Percentiles rank a stretch among this genome's conserved stretches.
Conservation (phyloP, 768 basidiomycete species). For the Glaciozyma antarctica region DNA sequence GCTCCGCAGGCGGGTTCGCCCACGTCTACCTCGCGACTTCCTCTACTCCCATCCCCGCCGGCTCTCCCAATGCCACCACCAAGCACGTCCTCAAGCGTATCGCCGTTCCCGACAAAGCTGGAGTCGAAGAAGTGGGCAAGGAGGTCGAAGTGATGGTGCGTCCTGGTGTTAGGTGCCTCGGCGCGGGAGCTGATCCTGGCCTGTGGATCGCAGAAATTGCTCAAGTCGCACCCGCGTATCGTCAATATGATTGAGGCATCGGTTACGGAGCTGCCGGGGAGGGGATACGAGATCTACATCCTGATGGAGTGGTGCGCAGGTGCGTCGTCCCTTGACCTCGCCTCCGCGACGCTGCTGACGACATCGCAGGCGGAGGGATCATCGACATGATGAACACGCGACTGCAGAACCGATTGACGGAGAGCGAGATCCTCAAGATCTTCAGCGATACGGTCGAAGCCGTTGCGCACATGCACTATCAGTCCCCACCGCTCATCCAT, state of each 20-base stretch:
- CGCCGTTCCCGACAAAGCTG: constrained; percentile 76
- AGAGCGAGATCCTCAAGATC: constrained; percentile 92
- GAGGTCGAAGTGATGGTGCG: constrained; percentile 97
- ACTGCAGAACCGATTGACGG: constrained; percentile 83
- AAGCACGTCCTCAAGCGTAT: constrained; percentile 97
- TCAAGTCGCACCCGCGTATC: constrained; percentile 89
- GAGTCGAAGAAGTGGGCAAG: constrained; percentile 87
- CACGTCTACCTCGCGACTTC: constrained; percentile 94
- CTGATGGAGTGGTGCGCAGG: constrained; percentile 97
- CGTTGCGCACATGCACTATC: constrained; percentile 90
- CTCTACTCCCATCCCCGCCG: constrained; percentile 55
- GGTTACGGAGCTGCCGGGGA: constrained; percentile 65
- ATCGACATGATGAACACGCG: constrained; percentile 99
- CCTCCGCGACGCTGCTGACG: constrained; percentile 8
- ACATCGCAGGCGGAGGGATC: constrained; percentile 72
- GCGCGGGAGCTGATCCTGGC: neutral
- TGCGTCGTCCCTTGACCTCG: constrained; percentile 39
- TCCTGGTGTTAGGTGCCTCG: constrained; percentile 31
- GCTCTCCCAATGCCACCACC: constrained; percentile 59
- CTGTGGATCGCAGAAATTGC: constrained; percentile 54
- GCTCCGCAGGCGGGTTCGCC: constrained; percentile 75
- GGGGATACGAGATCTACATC: constrained; percentile 84
- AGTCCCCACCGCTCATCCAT: constrained; percentile 80
- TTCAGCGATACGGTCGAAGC: constrained; percentile 97
- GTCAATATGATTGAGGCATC: constrained; percentile 93